Evolutionary conservation across 2,329 filamentous ascomycete genomes (phyloP).

Genomic region (Xylaria sp.): DNA sequence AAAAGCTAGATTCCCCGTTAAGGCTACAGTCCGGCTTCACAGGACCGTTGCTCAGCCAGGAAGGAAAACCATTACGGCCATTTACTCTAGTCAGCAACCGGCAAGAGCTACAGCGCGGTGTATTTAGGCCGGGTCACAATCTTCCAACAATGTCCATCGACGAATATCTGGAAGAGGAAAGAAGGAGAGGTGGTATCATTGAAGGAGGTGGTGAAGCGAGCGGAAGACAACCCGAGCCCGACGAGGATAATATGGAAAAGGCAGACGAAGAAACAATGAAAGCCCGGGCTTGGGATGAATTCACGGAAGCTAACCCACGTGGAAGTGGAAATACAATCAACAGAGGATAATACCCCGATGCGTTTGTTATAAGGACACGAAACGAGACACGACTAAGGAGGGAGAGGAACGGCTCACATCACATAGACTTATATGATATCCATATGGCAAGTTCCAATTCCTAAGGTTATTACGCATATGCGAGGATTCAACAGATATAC

Average conservation of each 20-base stretch:
- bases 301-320: conserved; percentile 84
- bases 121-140: conserved; percentile 91
- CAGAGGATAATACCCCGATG: conserved; percentile 56
- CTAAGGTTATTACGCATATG: too few relatives aligned
- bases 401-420: too few relatives aligned
- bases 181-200: conserved; percentile 82
- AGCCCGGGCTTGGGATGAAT: conserved; percentile 94
- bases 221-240: conserved; percentile 69
- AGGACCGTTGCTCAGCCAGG: conserved; percentile 76
- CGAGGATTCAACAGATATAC: too few relatives aligned
- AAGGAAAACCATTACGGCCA: conserved; percentile 86
- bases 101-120: conserved; percentile 75
- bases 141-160: conserved; percentile 98
- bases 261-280: conserved; percentile 92
- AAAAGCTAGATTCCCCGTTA: conserved; percentile 73
- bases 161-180: conserved; percentile 94
- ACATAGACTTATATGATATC: too few relatives aligned
- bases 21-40: conserved; percentile 55
- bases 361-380: background rate
- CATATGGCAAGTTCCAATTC: too few relatives aligned
- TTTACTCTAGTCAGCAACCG: conserved; percentile 85
- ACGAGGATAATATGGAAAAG: conserved; percentile 90
- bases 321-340: conserved; percentile 85
- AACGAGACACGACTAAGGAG: background rate
- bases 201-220: conserved; percentile 85